phyloP scores from a whole-genome alignment of 1,139 yeast species.

The Zygosaccharomyces pseudobailii region DNA sequence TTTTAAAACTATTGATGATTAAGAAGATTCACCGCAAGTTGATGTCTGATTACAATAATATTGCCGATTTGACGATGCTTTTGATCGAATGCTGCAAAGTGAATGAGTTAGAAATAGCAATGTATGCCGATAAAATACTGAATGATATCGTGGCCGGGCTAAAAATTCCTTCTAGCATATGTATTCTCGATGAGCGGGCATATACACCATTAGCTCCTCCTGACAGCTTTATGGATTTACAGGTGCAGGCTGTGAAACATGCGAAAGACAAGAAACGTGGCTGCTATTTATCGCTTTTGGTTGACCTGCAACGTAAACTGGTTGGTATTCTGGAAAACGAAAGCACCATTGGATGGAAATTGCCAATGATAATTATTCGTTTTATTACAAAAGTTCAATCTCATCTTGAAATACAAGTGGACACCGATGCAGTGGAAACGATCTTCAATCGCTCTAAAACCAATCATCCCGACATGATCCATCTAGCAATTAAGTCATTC shows the following conservation, averaged over 20 bases:
- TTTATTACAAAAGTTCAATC: constrained; percentile 53
- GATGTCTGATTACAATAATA: constrained; percentile 52
- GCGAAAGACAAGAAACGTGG: constrained; percentile 58
- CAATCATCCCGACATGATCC: constrained; percentile 69
- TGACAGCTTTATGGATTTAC: constrained; percentile 51
- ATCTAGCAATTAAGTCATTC: constrained; percentile 59
- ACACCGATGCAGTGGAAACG: constrained; percentile 41
- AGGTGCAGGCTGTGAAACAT: constrained; percentile 49
- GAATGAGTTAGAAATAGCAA: constrained; percentile 53
- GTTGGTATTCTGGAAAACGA: constrained; percentile 31
- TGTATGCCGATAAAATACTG: constrained; percentile 48
- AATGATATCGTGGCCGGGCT: constrained; percentile 44
- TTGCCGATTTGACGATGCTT: constrained; percentile 44
- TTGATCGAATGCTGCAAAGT: constrained; percentile 54
- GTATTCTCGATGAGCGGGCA: constrained; percentile 46
- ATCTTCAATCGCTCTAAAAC: constrained; percentile 54
- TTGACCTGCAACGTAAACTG: constrained; percentile 43
- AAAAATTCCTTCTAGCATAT: constrained; percentile 56
- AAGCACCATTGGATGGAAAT: constrained; percentile 63
- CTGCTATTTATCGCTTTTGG: constrained; percentile 40
- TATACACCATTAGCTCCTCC: constrained; percentile 55
- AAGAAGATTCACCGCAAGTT: constrained; percentile 52
- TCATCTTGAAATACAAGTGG: constrained; percentile 48
- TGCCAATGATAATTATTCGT: constrained; percentile 50
- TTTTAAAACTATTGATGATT: constrained; percentile 52